Percentiles rank a stretch among this genome's conserved stretches.
Conservation (phyloP, 352 stramenopile species). For the Phytophthora pinifolia region DNA sequence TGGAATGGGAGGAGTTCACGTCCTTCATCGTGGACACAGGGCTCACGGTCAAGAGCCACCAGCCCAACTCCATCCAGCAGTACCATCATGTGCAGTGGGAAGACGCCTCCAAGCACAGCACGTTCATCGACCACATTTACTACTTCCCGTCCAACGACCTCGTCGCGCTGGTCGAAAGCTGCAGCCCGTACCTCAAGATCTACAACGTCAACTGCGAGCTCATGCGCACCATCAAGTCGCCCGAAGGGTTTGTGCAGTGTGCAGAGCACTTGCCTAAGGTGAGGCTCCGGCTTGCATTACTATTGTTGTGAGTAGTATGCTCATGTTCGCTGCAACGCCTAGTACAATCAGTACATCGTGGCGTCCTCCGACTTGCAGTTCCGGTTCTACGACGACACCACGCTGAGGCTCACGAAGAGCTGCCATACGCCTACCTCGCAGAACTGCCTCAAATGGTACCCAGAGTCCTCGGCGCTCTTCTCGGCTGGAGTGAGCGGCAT, state of each 20-base stretch:
- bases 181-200: conserved; percentile 73
- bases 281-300: not conserved
- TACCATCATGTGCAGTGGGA: conserved; percentile 81
- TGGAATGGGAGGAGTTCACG: conserved; percentile 93
- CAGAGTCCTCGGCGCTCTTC: conserved; percentile 67
- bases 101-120: conserved; percentile 86
- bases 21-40: conserved; percentile 91
- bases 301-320: not conserved
- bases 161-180: conserved; percentile 76
- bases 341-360: conserved; percentile 78
- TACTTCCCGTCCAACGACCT: conserved; percentile 75
- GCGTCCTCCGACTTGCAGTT: conserved; percentile 80
- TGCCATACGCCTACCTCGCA: conserved; percentile 83
- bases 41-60: conserved; percentile 77
- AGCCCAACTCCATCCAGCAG: conserved; percentile 86
- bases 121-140: conserved; percentile 85
- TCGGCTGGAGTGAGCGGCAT: conserved; percentile 81
- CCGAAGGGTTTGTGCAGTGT: conserved; percentile 76
- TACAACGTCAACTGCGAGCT: conserved; percentile 85
- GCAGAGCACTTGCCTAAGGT: conserved; percentile 74
- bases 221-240: conserved; percentile 54
- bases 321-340: not conserved
- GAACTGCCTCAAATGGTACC: conserved; percentile 83
- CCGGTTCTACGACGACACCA: conserved; percentile 83
- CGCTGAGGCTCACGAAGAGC: conserved; percentile 65